phyloP scores from a whole-genome alignment of 148 eudicot species.

The Camellia sinensis region DNA sequence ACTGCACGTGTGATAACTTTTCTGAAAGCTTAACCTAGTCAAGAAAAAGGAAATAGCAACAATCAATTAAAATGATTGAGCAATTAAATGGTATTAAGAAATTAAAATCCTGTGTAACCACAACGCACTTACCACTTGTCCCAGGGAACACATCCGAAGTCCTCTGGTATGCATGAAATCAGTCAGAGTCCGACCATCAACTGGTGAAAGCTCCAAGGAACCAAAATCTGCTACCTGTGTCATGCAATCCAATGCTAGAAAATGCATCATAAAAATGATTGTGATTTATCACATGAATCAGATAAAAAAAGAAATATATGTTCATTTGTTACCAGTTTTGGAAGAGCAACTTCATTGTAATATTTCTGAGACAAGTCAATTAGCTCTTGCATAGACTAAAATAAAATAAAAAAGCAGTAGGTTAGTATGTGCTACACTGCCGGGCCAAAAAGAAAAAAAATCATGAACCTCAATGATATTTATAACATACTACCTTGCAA shows the following conservation, averaged over 20 bases:
- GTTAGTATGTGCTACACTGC: conserved; percentile 13
- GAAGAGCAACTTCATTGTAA: conserved; percentile 89
- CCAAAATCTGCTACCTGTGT: conserved; percentile 98
- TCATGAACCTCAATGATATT: neutral
- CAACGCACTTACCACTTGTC: conserved; percentile 73
- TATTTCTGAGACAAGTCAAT: conserved; percentile 84
- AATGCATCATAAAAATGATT: conserved; percentile 9
- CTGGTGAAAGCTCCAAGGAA: conserved; percentile 97
- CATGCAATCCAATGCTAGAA: conserved; percentile 13
- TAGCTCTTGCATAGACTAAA: conserved; percentile 84
- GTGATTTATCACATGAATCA: neutral
- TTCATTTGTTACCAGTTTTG: conserved; percentile 74
- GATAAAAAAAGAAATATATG: neutral
- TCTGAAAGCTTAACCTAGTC: conserved; percentile 93
- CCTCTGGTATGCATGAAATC: conserved; percentile 99
- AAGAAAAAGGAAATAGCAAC: conserved; percentile 17
- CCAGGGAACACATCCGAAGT: conserved; percentile 95
- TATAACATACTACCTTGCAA: conserved; percentile 61
- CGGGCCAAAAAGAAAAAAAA: neutral
- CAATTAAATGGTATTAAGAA: neutral
- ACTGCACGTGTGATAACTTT: conserved; percentile 95
- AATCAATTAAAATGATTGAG: conserved; percentile 4
- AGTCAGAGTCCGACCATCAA: conserved; percentile 95
- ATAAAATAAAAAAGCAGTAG: conserved; percentile 15
- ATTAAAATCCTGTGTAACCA: conserved; percentile 1